Percentiles rank a stretch among this genome's conserved stretches.
Evolutionary conservation across 805 yeast genomes (phyloP).

Genomic region (Debaryomyces castellii): DNA sequence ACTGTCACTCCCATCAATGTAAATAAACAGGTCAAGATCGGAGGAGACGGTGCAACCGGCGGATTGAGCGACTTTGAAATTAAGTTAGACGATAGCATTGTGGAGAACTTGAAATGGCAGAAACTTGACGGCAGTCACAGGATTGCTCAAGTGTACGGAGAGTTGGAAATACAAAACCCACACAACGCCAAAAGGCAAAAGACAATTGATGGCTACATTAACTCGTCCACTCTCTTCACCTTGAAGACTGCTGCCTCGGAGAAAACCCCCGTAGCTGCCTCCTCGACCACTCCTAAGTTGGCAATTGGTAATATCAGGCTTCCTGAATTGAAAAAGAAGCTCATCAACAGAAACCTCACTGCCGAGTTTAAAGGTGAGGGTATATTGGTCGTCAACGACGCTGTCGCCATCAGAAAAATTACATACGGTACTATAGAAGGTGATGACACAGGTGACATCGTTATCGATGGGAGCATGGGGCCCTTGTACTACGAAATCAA

Average conservation of each 20-base stretch:
- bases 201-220: slow-evolving; percentile 25
- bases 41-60: slow-evolving; percentile 43
- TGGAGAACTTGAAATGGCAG: slow-evolving; percentile 76
- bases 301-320: slow-evolving; percentile 88
- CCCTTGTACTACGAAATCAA: slow-evolving; percentile 77
- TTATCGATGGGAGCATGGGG: slow-evolving; percentile 80
- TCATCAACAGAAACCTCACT: slow-evolving; percentile 55
- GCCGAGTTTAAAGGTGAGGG: slow-evolving; percentile 96
- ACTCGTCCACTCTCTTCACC: slow-evolving; percentile 30
- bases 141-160: slow-evolving; percentile 81
- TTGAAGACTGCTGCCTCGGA: slow-evolving; percentile 14
- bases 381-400: slow-evolving; percentile 78
- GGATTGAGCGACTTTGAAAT: slow-evolving; percentile 53
- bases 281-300: slow-evolving; percentile 36
- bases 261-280: neutral
- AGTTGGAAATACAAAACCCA: slow-evolving; percentile 36
- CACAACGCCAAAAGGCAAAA: slow-evolving; percentile 15
- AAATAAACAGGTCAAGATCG: slow-evolving; percentile 48
- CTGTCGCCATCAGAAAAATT: slow-evolving; percentile 71
- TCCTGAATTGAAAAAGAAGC: slow-evolving; percentile 70
- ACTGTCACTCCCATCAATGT: slow-evolving; percentile 26
- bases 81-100: slow-evolving; percentile 63
- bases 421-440: slow-evolving; percentile 34
- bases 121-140: slow-evolving; percentile 75
- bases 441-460: slow-evolving; percentile 73